Evolutionary conservation across 2,329 filamentous ascomycete genomes (phyloP), one percentile per base, ranked within the genome.

Genomic region (Cytospora schulzeri): DNA sequence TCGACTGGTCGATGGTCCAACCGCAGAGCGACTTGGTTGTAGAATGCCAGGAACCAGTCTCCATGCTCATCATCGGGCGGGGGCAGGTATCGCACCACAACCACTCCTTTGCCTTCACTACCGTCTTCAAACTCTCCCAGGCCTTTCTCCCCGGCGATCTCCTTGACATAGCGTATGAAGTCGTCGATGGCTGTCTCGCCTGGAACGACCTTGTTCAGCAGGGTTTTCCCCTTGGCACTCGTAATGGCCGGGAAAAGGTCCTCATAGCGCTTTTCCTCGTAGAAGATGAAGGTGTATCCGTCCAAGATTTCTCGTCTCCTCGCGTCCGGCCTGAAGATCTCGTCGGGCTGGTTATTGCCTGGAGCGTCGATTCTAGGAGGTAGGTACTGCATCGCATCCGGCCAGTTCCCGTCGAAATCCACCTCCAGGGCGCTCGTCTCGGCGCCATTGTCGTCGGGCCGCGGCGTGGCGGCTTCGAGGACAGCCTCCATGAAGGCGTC

Each of bases 231-330:
- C 65, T 89, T 87, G 5, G 91, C 95, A 66, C 88, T 88, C 0
- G 88, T 89, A 66, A 99, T 89, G 0, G 90, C 88, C 0, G 88
- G 86, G 52, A 91, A 79, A 5, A 99, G 80, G 68, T 85, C 92
- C 9, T 91, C 86, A 74, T 88, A 92, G 74, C 98, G 94, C 3
- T 80, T 80, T 60, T 84, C 76, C 61, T 93, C 88, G 69, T 93
- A 89, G 71, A 98, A 97, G 4, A 99, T 82, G 72, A 98, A 97
- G 0, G 89, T 94, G 71, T 93, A 95, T 3, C 91, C 91, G 14
- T 91, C 86, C 69, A 99, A 98, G 0, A 99, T 81, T 31, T 88
- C 86, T 9, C 80, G 79, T 24, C 95, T 85, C 19, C 78, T 76
- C 0, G 80, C 68, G 67, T 94, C 86, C 0, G 95, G 94, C 9